Evolutionary conservation across 805 yeast genomes (phyloP), one percentile per base, ranked within the genome.

Genomic region (Starmerella gropengiesseri): DNA sequence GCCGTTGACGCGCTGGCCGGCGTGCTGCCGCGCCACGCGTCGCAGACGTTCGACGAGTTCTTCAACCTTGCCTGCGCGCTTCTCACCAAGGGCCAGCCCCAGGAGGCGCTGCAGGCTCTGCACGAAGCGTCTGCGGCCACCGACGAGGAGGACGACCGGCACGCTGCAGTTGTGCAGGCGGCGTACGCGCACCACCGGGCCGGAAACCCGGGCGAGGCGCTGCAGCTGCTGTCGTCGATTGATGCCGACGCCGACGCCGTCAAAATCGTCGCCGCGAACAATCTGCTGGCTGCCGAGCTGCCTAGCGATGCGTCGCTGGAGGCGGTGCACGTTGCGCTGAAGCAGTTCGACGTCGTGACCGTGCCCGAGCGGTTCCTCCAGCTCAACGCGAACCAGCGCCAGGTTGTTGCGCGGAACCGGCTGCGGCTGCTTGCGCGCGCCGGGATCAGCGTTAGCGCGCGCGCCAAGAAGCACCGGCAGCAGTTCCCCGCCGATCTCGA

Each of bases 31-130:
- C 8, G 8, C 8, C 26, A 12, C 36, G 21, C 35, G 12, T 8
- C 23, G 13, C 28, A 5, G 37, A 63, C 73, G 7, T 78, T 78
- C 54, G 89, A 81, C 54, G 67, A 67, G 41, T 55, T 67, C 4
- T 80, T 77, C 64, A 81, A 81, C 60, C 63, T 66, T 7, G 76
- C 84, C 0, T 62, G 76, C 45, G 67, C 73, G 29, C 60, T 62
- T 38, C 56, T 77, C 37, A 64, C 68, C 8, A 62, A 62, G 30
- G 65, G 66, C 8, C 60, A 73, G 30, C 60, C 59, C 31, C 48
- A 47, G 0, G 47, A 54, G 13, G 70, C 82, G 2, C 56, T 76
- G 26, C 56, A 55, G 2, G 51, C 65, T 28, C 64, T 81, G 45
- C 57, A 66, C 14, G 56, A 59, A 38, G 80, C 85, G 3, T 60